A percentile compares a stretch with the other conserved stretches of the same genome.
Conservation (phyloP, 176 grass and related monocot species). For the Guadua angustifolia region DNA sequence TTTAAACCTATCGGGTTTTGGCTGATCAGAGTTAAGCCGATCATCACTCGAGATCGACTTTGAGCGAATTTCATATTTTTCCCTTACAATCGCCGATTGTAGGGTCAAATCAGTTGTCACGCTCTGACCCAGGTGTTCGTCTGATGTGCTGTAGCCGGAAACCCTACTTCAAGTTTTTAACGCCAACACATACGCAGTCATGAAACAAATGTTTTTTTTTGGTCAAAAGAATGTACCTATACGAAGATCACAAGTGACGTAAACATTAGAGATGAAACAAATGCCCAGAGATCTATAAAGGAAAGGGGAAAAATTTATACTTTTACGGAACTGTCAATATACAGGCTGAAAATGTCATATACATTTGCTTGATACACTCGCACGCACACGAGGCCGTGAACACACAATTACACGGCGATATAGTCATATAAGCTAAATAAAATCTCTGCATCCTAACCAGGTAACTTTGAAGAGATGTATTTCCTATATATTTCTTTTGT, state of each 20-base stretch:
- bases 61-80: no score
- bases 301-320: not conserved
- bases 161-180: no score
- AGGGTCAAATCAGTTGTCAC: no score
- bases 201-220: not conserved
- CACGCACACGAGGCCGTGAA: not conserved
- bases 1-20: no score
- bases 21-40: no score
- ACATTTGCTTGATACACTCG: not conserved
- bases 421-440: not conserved
- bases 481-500: constrained; percentile 24
- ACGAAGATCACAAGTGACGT: not conserved
- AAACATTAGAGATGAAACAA: not conserved
- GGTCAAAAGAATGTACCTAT: not conserved
- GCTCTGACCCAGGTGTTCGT: no score
- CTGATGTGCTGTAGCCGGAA: no score
- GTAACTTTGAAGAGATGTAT: not conserved
- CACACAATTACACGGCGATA: not conserved
- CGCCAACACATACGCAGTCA: no score
- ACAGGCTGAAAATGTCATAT: not conserved
- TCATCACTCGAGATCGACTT: no score
- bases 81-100: no score
- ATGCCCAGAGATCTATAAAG: not conserved
- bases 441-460: not conserved
- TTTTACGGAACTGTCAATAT: not conserved